These are phyloP conservation scores for Porphyrellus cyaneotinctus DNA, from an alignment of 768 basidiomycete species.

Conservation along the genomic window DNA sequence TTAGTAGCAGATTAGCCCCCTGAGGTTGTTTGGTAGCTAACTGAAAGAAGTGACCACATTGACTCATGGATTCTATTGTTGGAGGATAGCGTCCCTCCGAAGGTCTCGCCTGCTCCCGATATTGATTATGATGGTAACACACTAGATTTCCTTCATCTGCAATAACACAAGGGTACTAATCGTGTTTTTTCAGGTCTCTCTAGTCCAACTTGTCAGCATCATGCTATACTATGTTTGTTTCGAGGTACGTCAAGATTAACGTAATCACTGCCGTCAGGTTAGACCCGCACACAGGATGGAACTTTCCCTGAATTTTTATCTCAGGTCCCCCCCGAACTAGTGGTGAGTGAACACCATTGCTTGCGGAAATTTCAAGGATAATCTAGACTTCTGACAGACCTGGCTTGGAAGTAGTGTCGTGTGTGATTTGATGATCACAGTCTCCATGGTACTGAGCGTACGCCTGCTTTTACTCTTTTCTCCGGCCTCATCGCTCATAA, in stretches of 20 bases:
- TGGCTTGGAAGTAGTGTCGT: conserved; percentile 15
- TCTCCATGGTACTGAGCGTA: conserved; percentile 18
- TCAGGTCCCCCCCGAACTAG: not conserved
- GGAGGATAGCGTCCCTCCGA: not conserved
- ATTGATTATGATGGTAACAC: not conserved
- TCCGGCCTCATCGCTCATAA: no score
- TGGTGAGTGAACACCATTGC: not conserved
- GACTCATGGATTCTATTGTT: not conserved
- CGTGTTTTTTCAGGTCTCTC: not conserved
- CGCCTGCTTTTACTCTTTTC: not conserved
- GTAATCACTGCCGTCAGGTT: not conserved
- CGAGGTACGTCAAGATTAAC: not conserved
- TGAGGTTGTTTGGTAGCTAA: not conserved
- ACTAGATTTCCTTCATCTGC: not conserved
- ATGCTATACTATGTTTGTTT: not conserved
- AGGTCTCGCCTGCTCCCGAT: not conserved
- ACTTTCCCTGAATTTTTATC: not conserved
- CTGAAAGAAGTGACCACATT: not conserved
- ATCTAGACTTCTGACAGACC: not conserved
- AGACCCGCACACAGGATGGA: not conserved
- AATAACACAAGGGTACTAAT: not conserved
- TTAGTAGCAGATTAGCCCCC: not conserved
- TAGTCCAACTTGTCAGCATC: not conserved
- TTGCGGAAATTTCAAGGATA: not conserved
- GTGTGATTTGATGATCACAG: conserved; percentile 19